These are phyloP conservation scores for Urtica urens DNA, from an alignment of 306 rosid species.

Conservation along the genomic window DNA sequence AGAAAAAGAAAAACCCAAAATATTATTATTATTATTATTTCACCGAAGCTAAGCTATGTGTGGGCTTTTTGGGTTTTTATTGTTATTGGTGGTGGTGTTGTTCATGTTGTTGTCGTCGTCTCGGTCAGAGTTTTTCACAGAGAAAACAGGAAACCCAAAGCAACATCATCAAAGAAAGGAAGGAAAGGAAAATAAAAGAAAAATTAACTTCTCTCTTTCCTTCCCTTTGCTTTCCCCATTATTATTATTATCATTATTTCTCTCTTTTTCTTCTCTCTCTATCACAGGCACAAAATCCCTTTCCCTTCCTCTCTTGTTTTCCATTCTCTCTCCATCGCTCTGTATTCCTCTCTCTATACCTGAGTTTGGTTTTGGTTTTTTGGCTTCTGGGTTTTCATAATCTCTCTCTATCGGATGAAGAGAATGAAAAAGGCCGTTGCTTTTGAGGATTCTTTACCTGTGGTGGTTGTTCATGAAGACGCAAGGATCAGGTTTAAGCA, in stretches of 20 bases:
- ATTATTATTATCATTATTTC: conserved; percentile 10
- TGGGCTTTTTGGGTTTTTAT: conserved; percentile 82
- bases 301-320: conserved; percentile 15
- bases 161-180: conserved; percentile 14
- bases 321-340: conserved; percentile 12
- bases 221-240: conserved; percentile 4
- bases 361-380: conserved; percentile 6
- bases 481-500: conserved; percentile 53
- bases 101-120: conserved; percentile 25
- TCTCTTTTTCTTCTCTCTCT: conserved; percentile 8
- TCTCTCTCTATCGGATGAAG: conserved; percentile 47
- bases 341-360: conserved; percentile 11
- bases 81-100: conserved; percentile 7
- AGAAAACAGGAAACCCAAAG: conserved; percentile 72
- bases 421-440: conserved; percentile 57
- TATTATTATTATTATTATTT: conserved; percentile 20
- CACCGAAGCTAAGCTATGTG: conserved; percentile 96
- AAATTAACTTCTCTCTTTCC: conserved; percentile 26
- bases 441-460: conserved; percentile 30
- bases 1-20: background rate
- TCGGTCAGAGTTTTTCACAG: conserved; percentile 87
- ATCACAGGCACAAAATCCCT: conserved; percentile 9
- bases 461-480: conserved; percentile 35
- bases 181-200: too few species aligned
- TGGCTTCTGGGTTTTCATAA: conserved; percentile 19